Percentiles rank a stretch among this genome's conserved stretches.
phyloP scores from a whole-genome alignment of 202 grass and related monocot species.

The Panicum hallii region DNA sequence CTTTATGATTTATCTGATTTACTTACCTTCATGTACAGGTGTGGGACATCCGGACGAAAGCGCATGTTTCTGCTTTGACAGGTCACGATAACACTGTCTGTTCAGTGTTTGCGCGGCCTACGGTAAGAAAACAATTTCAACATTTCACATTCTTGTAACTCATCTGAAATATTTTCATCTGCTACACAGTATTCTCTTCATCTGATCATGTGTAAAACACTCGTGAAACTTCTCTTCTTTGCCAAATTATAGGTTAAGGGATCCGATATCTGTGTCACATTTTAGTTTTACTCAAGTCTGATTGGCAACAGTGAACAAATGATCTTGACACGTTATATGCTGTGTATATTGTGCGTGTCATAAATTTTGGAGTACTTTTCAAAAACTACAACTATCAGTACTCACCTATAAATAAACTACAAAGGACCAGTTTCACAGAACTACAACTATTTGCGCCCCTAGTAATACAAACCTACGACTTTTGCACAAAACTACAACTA shows the following conservation, averaged over 20 bases:
- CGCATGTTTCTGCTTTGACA: constrained; percentile 97
- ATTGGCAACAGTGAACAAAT: constrained; percentile 4
- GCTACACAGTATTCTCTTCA: not conserved
- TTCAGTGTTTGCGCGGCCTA: constrained; percentile 94
- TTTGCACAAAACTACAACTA: not conserved
- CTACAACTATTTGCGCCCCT: not conserved
- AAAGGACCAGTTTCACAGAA: not conserved
- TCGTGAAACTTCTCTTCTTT: constrained; percentile 18
- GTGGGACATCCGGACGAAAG: constrained; percentile 94
- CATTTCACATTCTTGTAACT: not conserved
- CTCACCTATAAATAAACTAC: not conserved
- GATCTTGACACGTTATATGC: constrained; percentile 17
- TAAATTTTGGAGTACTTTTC: not conserved
- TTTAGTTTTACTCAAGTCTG: not conserved
- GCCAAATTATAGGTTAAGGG: not conserved
- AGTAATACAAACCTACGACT: not conserved
- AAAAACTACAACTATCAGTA: not conserved
- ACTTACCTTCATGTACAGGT: constrained; percentile 57
- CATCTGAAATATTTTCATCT: constrained; percentile 21
- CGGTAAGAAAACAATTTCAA: constrained; percentile 57
- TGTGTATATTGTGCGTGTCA: not conserved
- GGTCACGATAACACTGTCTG: constrained; percentile 98
- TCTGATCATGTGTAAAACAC: not conserved
- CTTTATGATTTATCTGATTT: constrained; percentile 7
- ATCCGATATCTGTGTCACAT: constrained; percentile 7